These are phyloP conservation scores for Tricholoma sp. DNA, from an alignment of 768 basidiomycete species.

Conservation along the genomic window DNA sequence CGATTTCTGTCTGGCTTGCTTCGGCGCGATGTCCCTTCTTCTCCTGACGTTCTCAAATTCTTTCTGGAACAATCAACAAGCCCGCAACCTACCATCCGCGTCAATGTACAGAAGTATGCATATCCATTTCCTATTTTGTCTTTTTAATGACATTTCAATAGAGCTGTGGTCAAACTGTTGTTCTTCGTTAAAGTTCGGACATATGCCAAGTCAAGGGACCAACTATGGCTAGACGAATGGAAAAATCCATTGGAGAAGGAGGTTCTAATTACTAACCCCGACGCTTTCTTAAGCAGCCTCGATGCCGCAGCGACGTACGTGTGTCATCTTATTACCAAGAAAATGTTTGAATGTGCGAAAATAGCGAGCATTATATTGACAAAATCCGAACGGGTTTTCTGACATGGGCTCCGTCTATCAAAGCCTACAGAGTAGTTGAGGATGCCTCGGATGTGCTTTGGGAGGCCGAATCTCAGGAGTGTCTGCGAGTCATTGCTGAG, in stretches of 20 bases:
- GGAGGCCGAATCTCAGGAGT: constrained; percentile 47
- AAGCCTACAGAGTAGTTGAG: constrained; percentile 48
- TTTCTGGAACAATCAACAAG: constrained; percentile 64
- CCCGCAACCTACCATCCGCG: constrained; percentile 64
- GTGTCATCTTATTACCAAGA: background rate
- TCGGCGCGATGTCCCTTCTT: constrained; percentile 53
- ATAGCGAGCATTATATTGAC: constrained; percentile 55
- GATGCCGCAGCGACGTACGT: constrained; percentile 29
- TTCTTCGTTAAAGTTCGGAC: constrained; percentile 73
- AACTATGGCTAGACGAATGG: constrained; percentile 75
- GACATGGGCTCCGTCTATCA: constrained; percentile 60
- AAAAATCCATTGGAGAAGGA: constrained; percentile 50
- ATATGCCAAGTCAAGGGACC: constrained; percentile 55
- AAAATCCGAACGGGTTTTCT: constrained; percentile 76
- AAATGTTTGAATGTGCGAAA: constrained; percentile 14
- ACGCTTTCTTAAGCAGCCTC: constrained; percentile 43
- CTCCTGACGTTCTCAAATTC: constrained; percentile 52
- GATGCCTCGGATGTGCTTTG: constrained; percentile 40
- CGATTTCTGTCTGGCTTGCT: constrained; percentile 58
- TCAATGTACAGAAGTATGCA: constrained; percentile 56
- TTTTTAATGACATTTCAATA: constrained; percentile 20
- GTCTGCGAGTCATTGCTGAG: constrained; percentile 47
- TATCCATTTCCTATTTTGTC: background rate
- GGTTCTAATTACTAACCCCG: constrained; percentile 42
- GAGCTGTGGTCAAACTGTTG: constrained; percentile 62